These are phyloP conservation scores for Penicillium soppii DNA, from an alignment of 495 filamentous ascomycete genomes.

Conservation along the genomic window DNA sequence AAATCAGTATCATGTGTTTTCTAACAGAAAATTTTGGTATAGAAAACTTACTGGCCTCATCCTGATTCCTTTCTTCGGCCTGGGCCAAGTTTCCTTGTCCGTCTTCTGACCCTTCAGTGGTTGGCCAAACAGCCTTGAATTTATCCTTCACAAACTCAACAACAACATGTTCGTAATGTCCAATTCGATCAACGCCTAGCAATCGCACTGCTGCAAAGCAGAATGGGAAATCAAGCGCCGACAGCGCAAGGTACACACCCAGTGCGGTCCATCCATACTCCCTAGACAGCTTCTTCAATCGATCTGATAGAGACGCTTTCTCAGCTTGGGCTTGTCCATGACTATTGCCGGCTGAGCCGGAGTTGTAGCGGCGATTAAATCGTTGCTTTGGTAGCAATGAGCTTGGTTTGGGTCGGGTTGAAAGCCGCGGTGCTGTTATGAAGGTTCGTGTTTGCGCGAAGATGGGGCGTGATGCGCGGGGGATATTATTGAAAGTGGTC, in stretches of 20 bases:
- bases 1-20: conserved; percentile 1
- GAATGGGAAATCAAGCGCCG: conserved; percentile 89
- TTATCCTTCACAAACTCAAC: conserved; percentile 36
- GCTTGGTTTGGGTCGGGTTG: conserved; percentile 1
- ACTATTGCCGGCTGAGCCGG: conserved; percentile 14
- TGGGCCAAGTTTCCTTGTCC: conserved; percentile 17
- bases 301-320: conserved; percentile 59
- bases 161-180: conserved; percentile 54
- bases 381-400: conserved; percentile 11
- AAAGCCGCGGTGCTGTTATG: conserved; percentile 2
- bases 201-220: conserved; percentile 84
- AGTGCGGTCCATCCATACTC: conserved; percentile 95
- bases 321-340: conserved; percentile 21
- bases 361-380: conserved; percentile 27
- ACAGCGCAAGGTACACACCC: conserved; percentile 84
- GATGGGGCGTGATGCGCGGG: conserved; percentile 3
- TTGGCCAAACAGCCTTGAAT: conserved; percentile 29
- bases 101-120: conserved; percentile 13
- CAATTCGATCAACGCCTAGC: conserved; percentile 83
- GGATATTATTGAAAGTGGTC: not conserved
- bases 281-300: conserved; percentile 76
- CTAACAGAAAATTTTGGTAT: not conserved
- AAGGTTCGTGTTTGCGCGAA: conserved; percentile 4
- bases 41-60: conserved; percentile 53
- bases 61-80: conserved; percentile 35